Evolutionary conservation across 2,329 filamentous ascomycete species (phyloP), one percentile per base, ranked within the genome.

Genomic region (Scedosporium dehoogii): DNA sequence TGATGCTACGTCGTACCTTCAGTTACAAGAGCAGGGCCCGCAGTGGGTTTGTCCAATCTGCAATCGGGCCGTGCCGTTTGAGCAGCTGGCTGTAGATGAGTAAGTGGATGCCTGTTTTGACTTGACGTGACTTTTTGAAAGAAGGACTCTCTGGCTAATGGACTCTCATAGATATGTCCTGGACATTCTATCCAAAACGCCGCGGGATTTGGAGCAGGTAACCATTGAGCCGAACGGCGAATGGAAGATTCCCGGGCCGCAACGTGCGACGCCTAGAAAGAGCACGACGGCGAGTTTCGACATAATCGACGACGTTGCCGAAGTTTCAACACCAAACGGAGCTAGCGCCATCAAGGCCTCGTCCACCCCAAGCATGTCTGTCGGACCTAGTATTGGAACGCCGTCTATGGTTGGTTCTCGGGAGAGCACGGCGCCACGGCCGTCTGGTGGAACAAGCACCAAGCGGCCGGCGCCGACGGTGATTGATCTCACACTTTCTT

Each of bases 1-100:
- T 68, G 94, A 99, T 73, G 93, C 90, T 3, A 88, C 85, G 3
- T 96, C 91, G 1, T 99, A 97, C 71, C 81, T 99, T 21, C 91
- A 96, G 69, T 77, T 99, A 29, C 93, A 97, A 72, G 92, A 97
- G 72, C 94, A 99, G 77, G 93, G 91, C 0, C 94, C 94, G 0
- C 96, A 94, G 18, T 99, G 94, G 94, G 81, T 86, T n/a, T 99
- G 94, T 70, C 94, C 94, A 0, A 88, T 97, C 23, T 99, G 94
- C 78, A 93, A 88, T 74, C 96, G 92, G 70, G 76, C 84, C 0
- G 87, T 92, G 1, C 85, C 87, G 0, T 99, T 91, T 73, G 89
- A 93, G 59, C 86, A 84, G 58, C 77, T 99, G 25, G 91, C 91
- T 10, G 85, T 97, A 33, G 94, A 99, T 68, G 89, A 94, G 85